phyloP scores from a whole-genome alignment of 805 yeast genomes.

The Saturnispora gosingensis region DNA sequence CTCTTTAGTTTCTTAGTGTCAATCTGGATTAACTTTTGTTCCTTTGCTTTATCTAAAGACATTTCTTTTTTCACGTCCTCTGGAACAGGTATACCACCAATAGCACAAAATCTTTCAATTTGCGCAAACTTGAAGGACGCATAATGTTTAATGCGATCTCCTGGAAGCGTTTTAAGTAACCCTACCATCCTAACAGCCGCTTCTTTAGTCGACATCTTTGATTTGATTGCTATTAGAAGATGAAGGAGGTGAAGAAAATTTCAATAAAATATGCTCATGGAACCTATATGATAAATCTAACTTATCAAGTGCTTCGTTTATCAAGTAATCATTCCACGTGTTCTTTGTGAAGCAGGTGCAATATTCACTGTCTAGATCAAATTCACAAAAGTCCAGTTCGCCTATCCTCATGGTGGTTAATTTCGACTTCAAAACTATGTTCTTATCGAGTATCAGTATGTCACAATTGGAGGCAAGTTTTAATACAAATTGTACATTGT shows the following conservation, averaged over 20 bases:
- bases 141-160: conserved; percentile 57
- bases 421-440: not conserved
- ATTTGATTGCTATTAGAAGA: not conserved
- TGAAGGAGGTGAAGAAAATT: not conserved
- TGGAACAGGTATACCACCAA: conserved; percentile 39
- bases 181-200: conserved; percentile 46
- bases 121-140: conserved; percentile 65
- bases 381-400: conserved; percentile 8
- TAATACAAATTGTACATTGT: not conserved
- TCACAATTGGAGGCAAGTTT: not conserved
- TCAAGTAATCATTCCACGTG: not conserved
- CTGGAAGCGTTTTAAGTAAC: conserved; percentile 54
- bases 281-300: not conserved
- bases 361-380: conserved; percentile 12
- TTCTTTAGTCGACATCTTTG: conserved; percentile 8
- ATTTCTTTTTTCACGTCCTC: conserved; percentile 29
- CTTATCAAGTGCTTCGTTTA: not conserved
- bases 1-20: conserved; percentile 31
- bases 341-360: not conserved
- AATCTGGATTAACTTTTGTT: conserved; percentile 27
- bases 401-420: not conserved
- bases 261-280: conserved; percentile 1
- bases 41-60: conserved; percentile 27
- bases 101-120: conserved; percentile 42
- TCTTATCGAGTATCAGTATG: not conserved